Percentiles rank a stretch among this genome's conserved stretches.
Conservation (phyloP, 2,329 filamentous ascomycete species). For the Xylariales sp. region DNA sequence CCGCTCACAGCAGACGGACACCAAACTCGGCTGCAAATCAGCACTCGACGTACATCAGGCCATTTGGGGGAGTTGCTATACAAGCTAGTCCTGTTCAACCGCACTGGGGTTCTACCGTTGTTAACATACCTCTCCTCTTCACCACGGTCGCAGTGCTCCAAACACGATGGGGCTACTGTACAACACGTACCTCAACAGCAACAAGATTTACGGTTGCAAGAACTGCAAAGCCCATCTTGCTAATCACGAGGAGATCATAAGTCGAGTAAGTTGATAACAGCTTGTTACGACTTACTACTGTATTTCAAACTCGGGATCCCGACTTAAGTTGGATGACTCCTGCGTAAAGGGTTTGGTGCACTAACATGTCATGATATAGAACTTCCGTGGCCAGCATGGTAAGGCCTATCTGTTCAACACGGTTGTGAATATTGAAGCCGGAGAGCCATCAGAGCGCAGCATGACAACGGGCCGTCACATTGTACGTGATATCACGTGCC, state of each 20-base stretch:
- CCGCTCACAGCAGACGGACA: neutral
- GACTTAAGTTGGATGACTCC: too few relatives aligned
- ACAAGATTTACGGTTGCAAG: slow-evolving; percentile 92
- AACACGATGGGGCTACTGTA: slow-evolving; percentile 84
- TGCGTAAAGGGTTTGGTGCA: too few relatives aligned
- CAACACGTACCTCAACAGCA: slow-evolving; percentile 89
- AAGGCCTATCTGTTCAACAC: slow-evolving; percentile 96
- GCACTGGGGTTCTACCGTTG: neutral
- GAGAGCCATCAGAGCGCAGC: slow-evolving; percentile 90
- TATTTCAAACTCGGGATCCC: too few relatives aligned
- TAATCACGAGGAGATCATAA: slow-evolving; percentile 96
- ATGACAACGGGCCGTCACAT: slow-evolving; percentile 98
- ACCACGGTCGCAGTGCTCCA: neutral
- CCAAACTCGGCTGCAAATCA: slow-evolving; percentile 1
- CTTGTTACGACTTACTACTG: too few relatives aligned
- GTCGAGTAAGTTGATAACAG: slow-evolving; percentile 70
- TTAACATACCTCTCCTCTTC: neutral
- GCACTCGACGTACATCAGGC: neutral
- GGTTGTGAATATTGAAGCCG: slow-evolving; percentile 89
- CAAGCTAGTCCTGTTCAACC: neutral
- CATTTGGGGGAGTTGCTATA: neutral
- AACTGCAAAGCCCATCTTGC: slow-evolving; percentile 95
- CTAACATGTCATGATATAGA: slow-evolving; percentile 58
- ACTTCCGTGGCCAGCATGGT: slow-evolving; percentile 97
- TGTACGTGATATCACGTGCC: slow-evolving; percentile 91